Evolutionary conservation across 495 filamentous ascomycete species (phyloP), one percentile per base, ranked within the genome.

Genomic region (Neurospora intermedia): DNA sequence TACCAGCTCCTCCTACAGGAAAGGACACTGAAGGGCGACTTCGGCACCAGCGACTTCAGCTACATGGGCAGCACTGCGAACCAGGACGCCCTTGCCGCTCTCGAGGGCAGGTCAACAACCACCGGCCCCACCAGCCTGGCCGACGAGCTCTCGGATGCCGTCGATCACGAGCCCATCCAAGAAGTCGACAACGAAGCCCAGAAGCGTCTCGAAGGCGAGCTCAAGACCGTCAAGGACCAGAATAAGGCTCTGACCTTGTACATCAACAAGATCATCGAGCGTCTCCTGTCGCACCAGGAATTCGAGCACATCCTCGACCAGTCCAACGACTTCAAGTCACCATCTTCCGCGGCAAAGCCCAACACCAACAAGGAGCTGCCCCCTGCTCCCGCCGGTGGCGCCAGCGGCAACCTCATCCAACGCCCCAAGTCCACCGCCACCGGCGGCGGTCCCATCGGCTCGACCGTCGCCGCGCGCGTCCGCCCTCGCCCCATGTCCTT

Each of bases 191-290:
- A 85, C 75, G 84, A 87, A 62, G 85, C 88, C 74, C 84, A 82
- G 70, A 88, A 89, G 73, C 91, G 90, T 72, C 84, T 94, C 7
- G 95, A 98, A 77, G 76, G 83, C 8, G 96, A 99, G 77, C 81
- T 94, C 73, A 94, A 92, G 81, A 83, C 86, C n/a, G 83, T 92
- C 35, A 96, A 93, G 82, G 94, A 97, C 75, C 91, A 97, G 81
- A 98, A 98, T 85, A 99, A 97, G 81, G 96, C 96, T 59, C 83
- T 98, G 74, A 97, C 94, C 3, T 87, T 97, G 42, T 99, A 99
- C 81, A 98, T 99, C 81, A 97, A 97, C 86, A 95, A 93, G 78
- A 98, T 99, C 79, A 97, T 99, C 77, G 94, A 94, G 80, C 91
- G 96, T 27, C 88, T 99, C 20, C 86, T 99, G 46, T 91, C 96